phyloP scores from a whole-genome alignment of 192 early-diverging fungal species.

The Backusella sp. region DNA sequence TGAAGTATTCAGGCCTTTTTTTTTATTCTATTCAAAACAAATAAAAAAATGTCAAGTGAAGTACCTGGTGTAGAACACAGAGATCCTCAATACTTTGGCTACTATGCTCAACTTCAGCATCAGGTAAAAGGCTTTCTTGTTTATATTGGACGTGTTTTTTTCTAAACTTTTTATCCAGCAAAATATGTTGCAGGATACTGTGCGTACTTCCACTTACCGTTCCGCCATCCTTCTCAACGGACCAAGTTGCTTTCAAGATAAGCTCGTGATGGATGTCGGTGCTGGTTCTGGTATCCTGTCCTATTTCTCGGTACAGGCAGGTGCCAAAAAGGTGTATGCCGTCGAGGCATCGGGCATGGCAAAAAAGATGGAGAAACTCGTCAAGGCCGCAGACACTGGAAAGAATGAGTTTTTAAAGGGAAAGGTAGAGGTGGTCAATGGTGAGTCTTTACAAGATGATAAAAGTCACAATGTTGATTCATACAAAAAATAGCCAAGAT shows the following conservation, averaged over 20 bases:
- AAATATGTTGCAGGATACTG: conserved; percentile 96
- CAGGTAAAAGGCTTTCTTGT: conserved; percentile 50
- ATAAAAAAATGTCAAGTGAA: conserved; percentile 30
- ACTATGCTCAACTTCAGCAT: conserved; percentile 81
- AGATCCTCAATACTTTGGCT: conserved; percentile 75
- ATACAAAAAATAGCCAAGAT: conserved; percentile 69
- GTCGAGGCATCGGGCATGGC: conserved; percentile 98
- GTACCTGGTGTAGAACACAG: conserved; percentile 49
- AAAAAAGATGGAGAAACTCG: conserved; percentile 79
- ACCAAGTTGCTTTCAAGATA: conserved; percentile 70
- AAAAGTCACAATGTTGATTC: neutral
- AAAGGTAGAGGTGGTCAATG: conserved; percentile 79
- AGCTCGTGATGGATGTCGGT: conserved; percentile 91
- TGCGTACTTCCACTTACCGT: conserved; percentile 94
- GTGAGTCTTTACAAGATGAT: conserved; percentile 37
- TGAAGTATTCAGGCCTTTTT: neutral
- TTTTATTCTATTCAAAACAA: neutral
- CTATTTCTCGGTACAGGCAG: conserved; percentile 94
- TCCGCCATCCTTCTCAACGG: conserved; percentile 87
- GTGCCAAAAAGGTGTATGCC: conserved; percentile 91
- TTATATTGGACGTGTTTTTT: neutral
- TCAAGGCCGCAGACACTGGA: conserved; percentile 58
- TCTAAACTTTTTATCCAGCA: conserved; percentile 61
- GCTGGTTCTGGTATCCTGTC: conserved; percentile 94
- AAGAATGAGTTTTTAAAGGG: conserved; percentile 75